These are phyloP conservation scores for Epicoccum nigrum DNA, from an alignment of 2,329 filamentous ascomycete genomes.

Conservation along the genomic window DNA sequence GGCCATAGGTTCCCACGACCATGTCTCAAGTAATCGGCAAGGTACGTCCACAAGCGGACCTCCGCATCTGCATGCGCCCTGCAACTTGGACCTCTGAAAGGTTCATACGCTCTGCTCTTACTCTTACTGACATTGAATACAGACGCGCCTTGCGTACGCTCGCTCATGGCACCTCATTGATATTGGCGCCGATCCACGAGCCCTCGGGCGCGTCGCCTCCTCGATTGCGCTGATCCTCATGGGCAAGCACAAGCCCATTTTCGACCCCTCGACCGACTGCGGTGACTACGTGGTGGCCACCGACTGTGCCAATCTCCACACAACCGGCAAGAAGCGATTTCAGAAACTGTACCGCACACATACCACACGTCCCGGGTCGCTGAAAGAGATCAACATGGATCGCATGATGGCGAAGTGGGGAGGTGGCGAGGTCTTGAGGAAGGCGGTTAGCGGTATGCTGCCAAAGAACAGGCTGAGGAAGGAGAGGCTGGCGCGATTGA, in stretches of 20 bases:
- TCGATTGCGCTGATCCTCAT: conserved; percentile 87
- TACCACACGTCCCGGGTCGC: conserved; percentile 84
- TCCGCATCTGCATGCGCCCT: conserved; percentile 20
- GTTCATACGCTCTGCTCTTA: background rate
- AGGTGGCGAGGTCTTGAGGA: conserved; percentile 85
- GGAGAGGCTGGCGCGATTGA: conserved; percentile 83
- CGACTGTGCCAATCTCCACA: conserved; percentile 83
- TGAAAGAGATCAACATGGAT: conserved; percentile 93
- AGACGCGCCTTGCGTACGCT: conserved; percentile 97
- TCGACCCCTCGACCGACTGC: conserved; percentile 95
- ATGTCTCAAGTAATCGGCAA: conserved; percentile 84
- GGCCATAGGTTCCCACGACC: conserved; percentile 38
- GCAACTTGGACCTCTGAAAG: background rate
- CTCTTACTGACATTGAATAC: conserved; percentile 11
- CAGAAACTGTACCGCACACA: conserved; percentile 97
- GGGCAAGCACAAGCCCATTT: conserved; percentile 99
- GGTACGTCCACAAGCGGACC: conserved; percentile 57
- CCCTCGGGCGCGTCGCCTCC: conserved; percentile 88
- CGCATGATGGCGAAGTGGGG: conserved; percentile 92
- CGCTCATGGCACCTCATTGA: conserved; percentile 94
- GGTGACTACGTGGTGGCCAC: conserved; percentile 98
- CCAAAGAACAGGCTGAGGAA: conserved; percentile 95
- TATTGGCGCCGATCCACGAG: conserved; percentile 69
- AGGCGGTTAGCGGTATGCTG: conserved; percentile 95
- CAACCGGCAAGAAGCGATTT: conserved; percentile 88